Conservation (phyloP, 805 yeast genomes). For the Hanseniaspora lindneri region DNA sequence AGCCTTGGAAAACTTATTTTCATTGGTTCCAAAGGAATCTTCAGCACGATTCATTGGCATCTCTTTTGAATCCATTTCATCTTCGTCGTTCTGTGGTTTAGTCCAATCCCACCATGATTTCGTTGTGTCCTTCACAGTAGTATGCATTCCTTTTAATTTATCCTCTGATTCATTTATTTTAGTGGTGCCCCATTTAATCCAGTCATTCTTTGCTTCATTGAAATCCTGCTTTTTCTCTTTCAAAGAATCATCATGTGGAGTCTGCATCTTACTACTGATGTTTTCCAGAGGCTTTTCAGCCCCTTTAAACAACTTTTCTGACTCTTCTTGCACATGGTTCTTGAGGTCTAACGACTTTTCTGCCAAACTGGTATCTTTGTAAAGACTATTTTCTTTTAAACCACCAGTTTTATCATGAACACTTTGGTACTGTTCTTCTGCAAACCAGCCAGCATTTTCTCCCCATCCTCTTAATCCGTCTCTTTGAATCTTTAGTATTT, state of each 20-base stretch:
- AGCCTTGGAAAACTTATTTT: slow-evolving; percentile 3
- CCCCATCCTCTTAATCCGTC: slow-evolving; percentile 37
- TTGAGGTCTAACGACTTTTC: no score
- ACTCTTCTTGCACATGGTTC: no score
- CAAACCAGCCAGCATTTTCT: slow-evolving; percentile 34
- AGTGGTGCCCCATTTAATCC: slow-evolving; percentile 23
- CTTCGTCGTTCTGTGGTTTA: neutral
- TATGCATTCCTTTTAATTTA: slow-evolving; percentile 9
- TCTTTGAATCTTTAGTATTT: slow-evolving; percentile 27
- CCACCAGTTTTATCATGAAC: slow-evolving; percentile 17
- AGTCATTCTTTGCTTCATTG: slow-evolving; percentile 24
- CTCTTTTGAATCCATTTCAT: neutral
- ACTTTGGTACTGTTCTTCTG: slow-evolving; percentile 34
- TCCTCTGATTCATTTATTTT: slow-evolving; percentile 19
- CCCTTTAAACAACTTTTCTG: slow-evolving; percentile 19
- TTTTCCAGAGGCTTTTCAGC: slow-evolving; percentile 18
- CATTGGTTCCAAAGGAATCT: neutral
- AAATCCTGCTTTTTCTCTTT: slow-evolving; percentile 23
- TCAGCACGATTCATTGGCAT: slow-evolving; percentile 8
- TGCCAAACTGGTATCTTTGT: no score
- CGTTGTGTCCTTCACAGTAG: slow-evolving; percentile 5
- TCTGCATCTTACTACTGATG: neutral
- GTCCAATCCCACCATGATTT: slow-evolving; percentile 2
- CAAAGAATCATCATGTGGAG: slow-evolving; percentile 16
- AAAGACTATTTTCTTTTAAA: no score